Evolutionary conservation across 176 grass and related monocot species (phyloP), one percentile per base, ranked within the genome.

Genomic region (Cenchrus americanus): DNA sequence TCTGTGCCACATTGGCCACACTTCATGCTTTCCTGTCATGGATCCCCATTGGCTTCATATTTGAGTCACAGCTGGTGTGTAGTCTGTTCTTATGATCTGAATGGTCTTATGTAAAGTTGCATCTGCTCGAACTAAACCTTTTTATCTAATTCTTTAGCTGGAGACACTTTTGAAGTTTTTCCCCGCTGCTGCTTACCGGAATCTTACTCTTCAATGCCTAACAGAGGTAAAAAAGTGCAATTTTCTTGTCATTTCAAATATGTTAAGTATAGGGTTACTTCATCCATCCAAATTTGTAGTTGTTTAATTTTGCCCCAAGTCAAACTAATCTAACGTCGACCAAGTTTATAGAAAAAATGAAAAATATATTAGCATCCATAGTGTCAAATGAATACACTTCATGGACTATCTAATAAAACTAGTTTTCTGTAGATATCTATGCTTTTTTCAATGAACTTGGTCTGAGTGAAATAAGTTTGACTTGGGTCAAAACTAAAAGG

Each of bases 1-100:
- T 75, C 13, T 7, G 72, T 75, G 50, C 72, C 37, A 75, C 72
- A 57, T 13, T 75, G 50, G 26, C 72, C 5, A 75, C 72, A 75
- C 72, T 75, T n/a, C 72, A 75, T 55, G 72, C 72, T 75, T 75
- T 75, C 30, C 30, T 75, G 17, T 75, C 72, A 75, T 75, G 72
- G 72, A 75, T 75, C 50, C 72, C 72, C 17, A 75, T 75, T 26
- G 51, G 72, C 17, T 75, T 75, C 72, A 75, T 75, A 40, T 75
- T 75, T 75, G 72, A 75, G 30, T 75, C 72, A 40, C 72, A 27
- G 5, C 51, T 75, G 72, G 72, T 75, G 1, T 53, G 71, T 53
- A 54, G 8, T 54, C 49, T 8, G 9, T 52, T 74, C 50, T 32
- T 34, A 37, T 52, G 22, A 46, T 60, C 57, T 59, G 24, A 58